Base-by-base conservation (phyloP, 169 alveolate species). In the Amoebophrya sp. region DNA sequence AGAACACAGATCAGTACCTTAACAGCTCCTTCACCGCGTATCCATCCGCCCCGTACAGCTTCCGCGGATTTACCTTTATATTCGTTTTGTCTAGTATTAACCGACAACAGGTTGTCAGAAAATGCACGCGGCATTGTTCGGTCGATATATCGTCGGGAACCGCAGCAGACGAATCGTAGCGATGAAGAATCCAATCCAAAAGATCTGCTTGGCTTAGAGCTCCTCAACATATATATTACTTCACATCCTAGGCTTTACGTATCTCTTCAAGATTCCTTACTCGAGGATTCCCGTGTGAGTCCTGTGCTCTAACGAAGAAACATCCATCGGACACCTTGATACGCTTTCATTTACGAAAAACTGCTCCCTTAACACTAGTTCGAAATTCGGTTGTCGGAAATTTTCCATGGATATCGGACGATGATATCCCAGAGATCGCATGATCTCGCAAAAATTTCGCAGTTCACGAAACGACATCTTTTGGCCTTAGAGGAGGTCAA, bases 401-500 rank as follows among this genome's bases (percentile, higher is more conserved):
- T 96, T 95, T 47, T 95, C 98, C 95, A 97, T 95, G 33, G 98
- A 96, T n/a, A 97, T 95, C 40, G 95, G 94, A 78, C 98, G 95
- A 23, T 95, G 96, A 94, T 96, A 97, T 23, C 98, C 98, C 78
- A 97, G 94, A 12, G 96, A 92, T 41, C 98, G 95, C 98, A 97
- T 96, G 89, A 96, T 95, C 95, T 97, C 98, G 92, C 98, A 96
- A 95, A 97, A 97, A 95, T 96, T 96, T 47, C 98, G 96, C 0
- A 97, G 94, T 93, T 97, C 98, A 55, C 98, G 93, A 92, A 92
- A 97, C 89, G 98, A 95, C 98, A 97, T 97, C 93, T 89, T 83
- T 53, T n/a, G 29, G 33, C n/a, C n/a, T n/a, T n/a, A n/a, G n/a
- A n/a, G n/a, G n/a, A n/a, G n/a, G n/a, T n/a, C n/a, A n/a, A n/a